These are phyloP conservation scores for Santalum album DNA, from an alignment of 164 flowering plant genomes.

Conservation along the genomic window DNA sequence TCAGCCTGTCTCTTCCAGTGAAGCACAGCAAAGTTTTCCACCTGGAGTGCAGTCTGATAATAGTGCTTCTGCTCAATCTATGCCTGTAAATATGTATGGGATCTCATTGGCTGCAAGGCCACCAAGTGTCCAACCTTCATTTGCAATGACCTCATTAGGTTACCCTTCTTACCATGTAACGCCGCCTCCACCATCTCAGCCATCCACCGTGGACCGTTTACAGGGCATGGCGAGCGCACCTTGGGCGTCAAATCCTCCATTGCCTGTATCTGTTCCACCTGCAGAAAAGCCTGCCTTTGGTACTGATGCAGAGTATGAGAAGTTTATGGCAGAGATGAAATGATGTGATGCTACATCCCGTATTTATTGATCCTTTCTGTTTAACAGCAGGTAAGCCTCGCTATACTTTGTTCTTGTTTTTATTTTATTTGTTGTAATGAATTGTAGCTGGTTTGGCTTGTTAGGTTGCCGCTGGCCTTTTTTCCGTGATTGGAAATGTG, in stretches of 20 bases:
- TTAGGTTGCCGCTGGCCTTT: not conserved
- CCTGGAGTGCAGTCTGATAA: slow-evolving; percentile 64
- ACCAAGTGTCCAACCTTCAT: slow-evolving; percentile 38
- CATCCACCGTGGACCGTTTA: slow-evolving; percentile 29
- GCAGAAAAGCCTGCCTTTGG: slow-evolving; percentile 40
- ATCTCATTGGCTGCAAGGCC: slow-evolving; percentile 34
- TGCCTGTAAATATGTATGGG: slow-evolving; percentile 32
- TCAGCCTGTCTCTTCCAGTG: slow-evolving; percentile 42
- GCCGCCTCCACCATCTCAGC: slow-evolving; percentile 43
- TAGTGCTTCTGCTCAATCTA: slow-evolving; percentile 23
- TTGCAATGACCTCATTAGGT: slow-evolving; percentile 43
- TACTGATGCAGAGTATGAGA: slow-evolving; percentile 77
- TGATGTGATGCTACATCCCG: slow-evolving; percentile 18
- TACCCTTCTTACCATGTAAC: slow-evolving; percentile 58
- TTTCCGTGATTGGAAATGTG: not conserved
- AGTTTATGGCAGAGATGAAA: slow-evolving; percentile 90
- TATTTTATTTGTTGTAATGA: not conserved
- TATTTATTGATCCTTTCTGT: not conserved
- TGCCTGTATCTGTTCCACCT: slow-evolving; percentile 45
- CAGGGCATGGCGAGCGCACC: slow-evolving; percentile 50
- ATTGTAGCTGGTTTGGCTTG: not conserved
- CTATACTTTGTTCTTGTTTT: not conserved
- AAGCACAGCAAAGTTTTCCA: slow-evolving; percentile 45
- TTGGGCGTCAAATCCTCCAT: slow-evolving; percentile 64
- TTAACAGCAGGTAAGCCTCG: slow-evolving; percentile 14